Evolutionary conservation across 2,329 filamentous ascomycete species (phyloP).

Genomic region (Fusarium hostae): DNA sequence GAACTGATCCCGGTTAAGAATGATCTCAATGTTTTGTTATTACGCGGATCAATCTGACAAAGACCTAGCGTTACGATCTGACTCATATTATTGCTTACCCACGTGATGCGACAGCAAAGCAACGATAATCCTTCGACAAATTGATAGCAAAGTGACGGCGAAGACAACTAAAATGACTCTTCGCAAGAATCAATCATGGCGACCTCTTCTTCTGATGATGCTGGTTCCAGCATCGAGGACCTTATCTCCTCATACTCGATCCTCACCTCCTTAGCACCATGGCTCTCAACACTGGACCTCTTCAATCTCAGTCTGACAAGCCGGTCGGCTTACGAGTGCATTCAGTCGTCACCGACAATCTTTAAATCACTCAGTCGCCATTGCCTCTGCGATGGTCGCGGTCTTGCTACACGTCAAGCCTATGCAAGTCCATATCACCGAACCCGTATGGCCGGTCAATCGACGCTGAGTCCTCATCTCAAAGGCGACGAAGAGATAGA

Average conservation of each 20-base stretch:
- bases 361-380: conserved; percentile 16
- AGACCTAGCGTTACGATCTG: not conserved
- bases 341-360: not conserved
- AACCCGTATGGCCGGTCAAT: not conserved
- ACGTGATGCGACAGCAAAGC: not conserved
- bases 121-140: rapidly evolving
- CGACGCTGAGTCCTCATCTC: not conserved
- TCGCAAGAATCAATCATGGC: not conserved
- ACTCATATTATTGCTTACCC: not conserved
- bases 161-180: too few species aligned
- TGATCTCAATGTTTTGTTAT: not conserved
- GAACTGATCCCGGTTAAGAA: not conserved
- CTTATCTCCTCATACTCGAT: conserved; percentile 31
- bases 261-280: conserved; percentile 19
- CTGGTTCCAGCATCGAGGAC: not conserved
- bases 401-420: conserved; percentile 12
- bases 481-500: conserved; percentile 21
- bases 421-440: not conserved
- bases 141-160: rapidly evolving
- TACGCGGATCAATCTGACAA: not conserved
- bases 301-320: conserved; percentile 20
- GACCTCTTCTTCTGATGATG: rapidly evolving
- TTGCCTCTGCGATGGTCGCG: conserved; percentile 31
- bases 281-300: conserved; percentile 31
- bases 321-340: not conserved